A percentile compares a stretch with the other conserved stretches of the same genome.
Conservation (phyloP, 2,329 filamentous ascomycete genomes). For the Apiospora sp. region DNA sequence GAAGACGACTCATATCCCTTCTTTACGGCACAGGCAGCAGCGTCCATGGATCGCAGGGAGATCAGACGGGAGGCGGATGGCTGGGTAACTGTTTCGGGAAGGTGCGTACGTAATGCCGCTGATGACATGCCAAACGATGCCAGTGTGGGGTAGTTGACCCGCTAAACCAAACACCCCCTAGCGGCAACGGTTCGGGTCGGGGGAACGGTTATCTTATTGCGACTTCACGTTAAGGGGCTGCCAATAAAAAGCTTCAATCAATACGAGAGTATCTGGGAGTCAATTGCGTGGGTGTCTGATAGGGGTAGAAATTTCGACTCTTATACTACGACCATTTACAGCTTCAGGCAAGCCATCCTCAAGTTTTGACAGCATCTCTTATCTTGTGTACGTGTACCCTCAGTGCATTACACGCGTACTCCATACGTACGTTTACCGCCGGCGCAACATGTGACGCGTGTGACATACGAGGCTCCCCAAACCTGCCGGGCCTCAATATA, state of each 20-base stretch:
- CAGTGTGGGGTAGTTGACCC: not conserved
- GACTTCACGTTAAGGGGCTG: not conserved
- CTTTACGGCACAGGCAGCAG: not conserved
- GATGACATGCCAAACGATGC: not conserved
- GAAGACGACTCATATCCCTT: not conserved
- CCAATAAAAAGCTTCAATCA: not conserved
- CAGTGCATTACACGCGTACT: not conserved
- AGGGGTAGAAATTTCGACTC: not conserved
- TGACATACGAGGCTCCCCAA: not conserved
- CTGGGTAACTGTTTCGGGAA: not conserved
- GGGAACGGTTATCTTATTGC: not conserved
- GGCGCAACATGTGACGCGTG: not conserved
- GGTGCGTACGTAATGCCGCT: not conserved
- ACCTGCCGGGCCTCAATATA: not conserved
- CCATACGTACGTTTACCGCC: not conserved
- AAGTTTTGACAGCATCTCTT: not conserved
- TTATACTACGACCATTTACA: not conserved
- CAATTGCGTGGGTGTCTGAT: too few species aligned
- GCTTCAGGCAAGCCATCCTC: not conserved
- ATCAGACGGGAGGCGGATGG: not conserved
- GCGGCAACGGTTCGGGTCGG: not conserved
- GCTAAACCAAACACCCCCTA: not conserved
- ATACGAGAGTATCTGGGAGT: not conserved
- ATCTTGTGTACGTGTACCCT: not conserved
- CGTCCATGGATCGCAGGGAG: not conserved